Percentiles rank a stretch among this genome's conserved stretches.
phyloP scores from a whole-genome alignment of 306 rosid species.

The Medicago arabica region DNA sequence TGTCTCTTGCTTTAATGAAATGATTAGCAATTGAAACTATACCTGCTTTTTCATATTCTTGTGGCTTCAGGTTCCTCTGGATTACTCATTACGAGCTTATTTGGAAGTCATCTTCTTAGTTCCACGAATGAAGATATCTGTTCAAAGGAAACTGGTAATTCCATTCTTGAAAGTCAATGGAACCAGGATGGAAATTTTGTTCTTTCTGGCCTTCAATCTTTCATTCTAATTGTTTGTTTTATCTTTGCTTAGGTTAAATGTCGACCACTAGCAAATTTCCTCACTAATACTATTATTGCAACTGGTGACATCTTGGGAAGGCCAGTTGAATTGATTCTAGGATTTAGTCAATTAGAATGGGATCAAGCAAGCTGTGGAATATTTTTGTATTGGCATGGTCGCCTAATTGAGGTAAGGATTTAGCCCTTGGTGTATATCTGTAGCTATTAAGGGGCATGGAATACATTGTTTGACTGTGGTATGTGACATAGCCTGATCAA shows the following conservation, averaged over 20 bases:
- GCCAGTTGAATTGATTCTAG: constrained; percentile 49
- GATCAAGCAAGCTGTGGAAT: constrained; percentile 61
- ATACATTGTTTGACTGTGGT: not conserved
- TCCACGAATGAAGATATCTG: constrained; percentile 65
- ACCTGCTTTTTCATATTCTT: constrained; percentile 10
- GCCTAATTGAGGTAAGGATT: constrained; percentile 63
- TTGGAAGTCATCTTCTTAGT: constrained; percentile 64
- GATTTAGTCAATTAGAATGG: constrained; percentile 62
- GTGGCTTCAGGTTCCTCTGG: constrained; percentile 57
- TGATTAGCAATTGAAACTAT: constrained; percentile 14
- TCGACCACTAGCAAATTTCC: constrained; percentile 56
- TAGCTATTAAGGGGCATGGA: constrained; percentile 6
- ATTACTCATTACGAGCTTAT: constrained; percentile 63
- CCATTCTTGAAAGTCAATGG: constrained; percentile 28
- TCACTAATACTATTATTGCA: constrained; percentile 53
- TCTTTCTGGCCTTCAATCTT: not conserved
- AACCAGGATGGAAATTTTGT: not conserved
- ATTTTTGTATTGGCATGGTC: constrained; percentile 69
- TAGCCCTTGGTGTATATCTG: not conserved
- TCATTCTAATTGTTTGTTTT: constrained; percentile 35
- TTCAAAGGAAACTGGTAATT: constrained; percentile 59
- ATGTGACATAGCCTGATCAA: not conserved
- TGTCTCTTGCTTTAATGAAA: constrained; percentile 14
- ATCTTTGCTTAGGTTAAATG: constrained; percentile 54
- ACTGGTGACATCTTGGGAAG: constrained; percentile 48